These are phyloP conservation scores for Rhodocollybia butyracea DNA, from an alignment of 768 basidiomycete species.

Conservation along the genomic window DNA sequence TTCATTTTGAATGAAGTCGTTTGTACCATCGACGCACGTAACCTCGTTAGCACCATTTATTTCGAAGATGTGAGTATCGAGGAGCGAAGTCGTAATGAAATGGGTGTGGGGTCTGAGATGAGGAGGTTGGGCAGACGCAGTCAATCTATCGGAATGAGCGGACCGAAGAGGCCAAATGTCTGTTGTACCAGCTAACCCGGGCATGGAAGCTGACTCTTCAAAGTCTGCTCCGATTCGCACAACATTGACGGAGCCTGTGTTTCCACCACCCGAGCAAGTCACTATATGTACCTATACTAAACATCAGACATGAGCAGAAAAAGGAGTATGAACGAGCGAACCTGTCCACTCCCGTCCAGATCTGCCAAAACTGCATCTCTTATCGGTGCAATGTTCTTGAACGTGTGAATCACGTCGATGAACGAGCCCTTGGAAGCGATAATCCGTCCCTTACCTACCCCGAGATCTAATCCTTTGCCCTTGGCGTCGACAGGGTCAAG, in stretches of 20 bases:
- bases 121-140: no score
- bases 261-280: slow-evolving; percentile 80
- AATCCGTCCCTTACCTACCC: slow-evolving; percentile 39
- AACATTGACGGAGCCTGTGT: slow-evolving; percentile 72
- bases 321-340: slow-evolving; percentile 22
- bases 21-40: slow-evolving; percentile 29
- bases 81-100: slow-evolving; percentile 58
- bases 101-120: slow-evolving; percentile 36
- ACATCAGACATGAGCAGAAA: not conserved
- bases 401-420: slow-evolving; percentile 59
- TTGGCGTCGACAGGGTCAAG: slow-evolving; percentile 26
- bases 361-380: slow-evolving; percentile 78
- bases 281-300: slow-evolving; percentile 66
- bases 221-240: slow-evolving; percentile 84
- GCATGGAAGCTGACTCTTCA: slow-evolving; percentile 55
- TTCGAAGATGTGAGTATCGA: slow-evolving; percentile 51
- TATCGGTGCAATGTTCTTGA: slow-evolving; percentile 81
- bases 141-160: no score
- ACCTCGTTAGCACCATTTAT: slow-evolving; percentile 46
- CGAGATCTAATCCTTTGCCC: slow-evolving; percentile 36
- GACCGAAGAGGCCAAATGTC: slow-evolving; percentile 60
- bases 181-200: slow-evolving; percentile 54
- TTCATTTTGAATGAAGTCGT: slow-evolving; percentile 38
- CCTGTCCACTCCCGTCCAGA: slow-evolving; percentile 67
- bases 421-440: slow-evolving; percentile 52